These are phyloP conservation scores for Candida pseudoglaebosa DNA, from an alignment of 805 yeast genomes.

Conservation along the genomic window DNA sequence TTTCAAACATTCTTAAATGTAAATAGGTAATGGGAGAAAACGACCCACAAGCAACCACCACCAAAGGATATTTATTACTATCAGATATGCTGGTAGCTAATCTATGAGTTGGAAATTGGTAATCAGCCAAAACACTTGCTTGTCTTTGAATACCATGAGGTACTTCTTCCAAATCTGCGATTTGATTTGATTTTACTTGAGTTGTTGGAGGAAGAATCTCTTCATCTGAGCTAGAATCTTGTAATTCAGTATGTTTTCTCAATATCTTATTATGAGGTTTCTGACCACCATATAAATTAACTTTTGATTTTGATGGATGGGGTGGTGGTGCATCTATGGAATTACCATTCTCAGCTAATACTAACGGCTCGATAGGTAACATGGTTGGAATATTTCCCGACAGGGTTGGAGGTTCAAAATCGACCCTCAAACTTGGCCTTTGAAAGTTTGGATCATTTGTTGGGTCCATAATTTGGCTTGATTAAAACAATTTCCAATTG, in stretches of 20 bases:
- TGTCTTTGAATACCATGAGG: constrained; percentile 93
- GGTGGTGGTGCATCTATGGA: constrained; percentile 73
- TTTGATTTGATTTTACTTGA: constrained; percentile 53
- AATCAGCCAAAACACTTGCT: constrained; percentile 63
- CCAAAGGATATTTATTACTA: constrained; percentile 79
- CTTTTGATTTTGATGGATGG: constrained; percentile 29
- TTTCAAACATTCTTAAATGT: constrained; percentile 95
- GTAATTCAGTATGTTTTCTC: constrained; percentile 52
- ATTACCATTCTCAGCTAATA: constrained; percentile 67
- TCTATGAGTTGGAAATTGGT: constrained; percentile 85
- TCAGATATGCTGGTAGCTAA: constrained; percentile 66
- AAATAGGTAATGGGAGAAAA: constrained; percentile 94
- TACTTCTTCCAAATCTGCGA: constrained; percentile 94
- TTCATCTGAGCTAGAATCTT: constrained; percentile 41
- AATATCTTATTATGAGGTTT: constrained; percentile 42
- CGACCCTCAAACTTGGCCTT: constrained; percentile 71
- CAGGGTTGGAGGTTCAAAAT: constrained; percentile 62
- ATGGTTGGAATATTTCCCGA: constrained; percentile 66
- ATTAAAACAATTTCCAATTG: not conserved
- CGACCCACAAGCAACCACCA: constrained; percentile 95
- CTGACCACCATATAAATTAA: constrained; percentile 9
- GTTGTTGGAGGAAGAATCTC: constrained; percentile 41
- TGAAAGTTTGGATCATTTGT: constrained; percentile 85
- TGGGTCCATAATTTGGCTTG: constrained; percentile 67
- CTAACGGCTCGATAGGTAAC: constrained; percentile 74